Evolutionary conservation across 1,284 basidiomycete genomes (phyloP), one percentile per base, ranked within the genome.

Genomic region (Cryptococcus hybrid): DNA sequence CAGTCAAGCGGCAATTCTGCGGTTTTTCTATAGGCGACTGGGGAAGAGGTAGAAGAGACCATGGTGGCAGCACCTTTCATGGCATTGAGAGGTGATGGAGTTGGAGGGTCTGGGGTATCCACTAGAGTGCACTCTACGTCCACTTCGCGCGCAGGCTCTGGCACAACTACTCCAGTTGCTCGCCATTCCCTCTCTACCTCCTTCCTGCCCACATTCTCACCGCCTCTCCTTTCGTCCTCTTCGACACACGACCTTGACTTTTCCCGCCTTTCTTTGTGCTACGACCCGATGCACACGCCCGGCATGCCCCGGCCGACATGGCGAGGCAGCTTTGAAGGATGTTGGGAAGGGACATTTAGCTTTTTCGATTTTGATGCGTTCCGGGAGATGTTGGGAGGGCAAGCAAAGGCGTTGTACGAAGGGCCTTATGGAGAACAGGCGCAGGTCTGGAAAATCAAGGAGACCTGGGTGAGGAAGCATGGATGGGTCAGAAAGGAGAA

Each of bases 291-390:
- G 35, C 54, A 18, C 7, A 73, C 72, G 0, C 67, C 59, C 9
- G 81, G 81, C 0, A 68, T 81, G 47, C 67, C 70, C n/a, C 71
- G 76, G 6, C 61, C 72, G 35, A 76, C 71, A 46, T 79, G 74
- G 72, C 63, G 70, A 7, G 79, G 80, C 13, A 71, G 71, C 37
- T 79, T 80, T 46, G 64, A 75, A 6, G 83, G 83, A 0, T 75
- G 75, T 24, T 84, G 82, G 82, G 82, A 84, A 58, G 83, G 83
- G 1, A 75, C 77, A 8, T 84, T 84, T 58, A 71, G 74, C 52
- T 48, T 48, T 18, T 81, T 83, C 63, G 82, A 84, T 58, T 84
- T 83, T 61, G 82, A 83, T 58, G 77, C 78, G 30, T 84, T 75
- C 60, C 65, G 74, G 15, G 76, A 76, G 58, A 80, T 80, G 79